Conservation (phyloP, 2,329 filamentous ascomycete species). For the Monilinia fructigena region DNA sequence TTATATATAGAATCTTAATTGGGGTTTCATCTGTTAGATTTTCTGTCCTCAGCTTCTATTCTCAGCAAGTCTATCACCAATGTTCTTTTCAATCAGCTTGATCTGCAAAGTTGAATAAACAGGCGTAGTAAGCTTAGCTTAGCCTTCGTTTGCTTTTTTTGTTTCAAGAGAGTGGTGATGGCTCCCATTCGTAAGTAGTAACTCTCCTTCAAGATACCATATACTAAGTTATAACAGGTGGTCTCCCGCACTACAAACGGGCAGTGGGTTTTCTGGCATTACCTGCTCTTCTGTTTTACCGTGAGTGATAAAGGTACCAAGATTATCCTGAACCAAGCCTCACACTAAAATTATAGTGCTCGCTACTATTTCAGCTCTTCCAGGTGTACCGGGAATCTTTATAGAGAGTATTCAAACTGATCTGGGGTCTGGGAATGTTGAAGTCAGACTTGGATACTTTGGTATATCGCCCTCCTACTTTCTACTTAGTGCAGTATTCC, state of each 20-base stretch:
- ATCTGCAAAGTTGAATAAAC: too few relatives aligned
- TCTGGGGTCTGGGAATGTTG: neutral
- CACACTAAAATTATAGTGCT: constrained; percentile 7
- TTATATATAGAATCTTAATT: neutral
- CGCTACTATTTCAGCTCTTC: neutral
- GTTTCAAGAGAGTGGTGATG: neutral
- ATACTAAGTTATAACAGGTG: neutral
- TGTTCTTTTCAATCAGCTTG: neutral
- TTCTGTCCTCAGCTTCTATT: neutral
- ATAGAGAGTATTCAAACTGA: constrained; percentile 13
- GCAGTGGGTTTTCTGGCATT: constrained; percentile 10
- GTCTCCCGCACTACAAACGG: constrained; percentile 18
- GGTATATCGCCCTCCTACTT: neutral
- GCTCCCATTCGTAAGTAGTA: neutral
- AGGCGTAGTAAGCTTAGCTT: neutral
- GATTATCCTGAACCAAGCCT: neutral
- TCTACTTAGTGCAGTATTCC: neutral
- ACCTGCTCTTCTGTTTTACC: constrained; percentile 14
- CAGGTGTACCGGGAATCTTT: constrained; percentile 17
- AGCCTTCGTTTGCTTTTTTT: neutral
- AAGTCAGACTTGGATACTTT: constrained; percentile 20
- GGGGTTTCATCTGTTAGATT: neutral
- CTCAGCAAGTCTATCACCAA: neutral
- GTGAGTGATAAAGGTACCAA: neutral
- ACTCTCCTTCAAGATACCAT: neutral